A percentile compares a stretch with the other conserved stretches of the same genome.
phyloP scores from a whole-genome alignment of 2,329 filamentous ascomycete species.

The Nothophoma quercina region DNA sequence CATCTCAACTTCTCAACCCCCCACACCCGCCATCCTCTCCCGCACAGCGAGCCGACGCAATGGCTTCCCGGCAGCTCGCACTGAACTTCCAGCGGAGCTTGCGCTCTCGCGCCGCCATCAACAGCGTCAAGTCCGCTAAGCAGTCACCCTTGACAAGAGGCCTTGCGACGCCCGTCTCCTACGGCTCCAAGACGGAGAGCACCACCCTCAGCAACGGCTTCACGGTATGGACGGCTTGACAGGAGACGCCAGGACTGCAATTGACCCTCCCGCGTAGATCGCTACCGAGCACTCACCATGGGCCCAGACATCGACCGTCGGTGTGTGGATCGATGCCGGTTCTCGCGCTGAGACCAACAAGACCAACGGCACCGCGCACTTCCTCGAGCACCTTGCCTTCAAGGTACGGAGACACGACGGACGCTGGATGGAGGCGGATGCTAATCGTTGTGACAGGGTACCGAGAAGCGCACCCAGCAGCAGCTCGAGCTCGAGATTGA shows the following conservation, averaged over 20 bases:
- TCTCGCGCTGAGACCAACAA: constrained; percentile 97
- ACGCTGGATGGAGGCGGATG: constrained; percentile 13
- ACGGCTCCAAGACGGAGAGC: constrained; percentile 86
- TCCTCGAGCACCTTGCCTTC: constrained; percentile 99
- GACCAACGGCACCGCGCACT: constrained; percentile 99
- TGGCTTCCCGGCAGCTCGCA: constrained; percentile 98
- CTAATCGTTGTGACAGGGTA: constrained; percentile 69
- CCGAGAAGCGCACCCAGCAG: constrained; percentile 90
- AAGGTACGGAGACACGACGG: constrained; percentile 69
- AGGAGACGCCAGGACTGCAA: constrained; percentile 34
- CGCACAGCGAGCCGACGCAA: constrained; percentile 56
- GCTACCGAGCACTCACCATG: constrained; percentile 98
- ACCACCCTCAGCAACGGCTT: constrained; percentile 97
- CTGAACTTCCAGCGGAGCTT: constrained; percentile 91
- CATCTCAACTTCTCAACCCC: constrained; percentile 38
- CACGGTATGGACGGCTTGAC: constrained; percentile 69
- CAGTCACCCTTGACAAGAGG: constrained; percentile 76
- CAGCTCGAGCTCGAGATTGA: constrained; percentile 99
- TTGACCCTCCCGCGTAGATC: constrained; percentile 68
- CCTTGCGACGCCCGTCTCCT: constrained; percentile 82
- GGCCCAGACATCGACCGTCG: constrained; percentile 97
- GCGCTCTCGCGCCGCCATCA: constrained; percentile 85
- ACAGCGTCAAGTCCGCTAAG: constrained; percentile 65
- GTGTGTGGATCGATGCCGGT: constrained; percentile 99
- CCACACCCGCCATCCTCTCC: constrained; percentile 37